Evolutionary conservation across 164 flowering plant species (phyloP), one percentile per base, ranked within the genome.

Genomic region (Vitis labrusca): DNA sequence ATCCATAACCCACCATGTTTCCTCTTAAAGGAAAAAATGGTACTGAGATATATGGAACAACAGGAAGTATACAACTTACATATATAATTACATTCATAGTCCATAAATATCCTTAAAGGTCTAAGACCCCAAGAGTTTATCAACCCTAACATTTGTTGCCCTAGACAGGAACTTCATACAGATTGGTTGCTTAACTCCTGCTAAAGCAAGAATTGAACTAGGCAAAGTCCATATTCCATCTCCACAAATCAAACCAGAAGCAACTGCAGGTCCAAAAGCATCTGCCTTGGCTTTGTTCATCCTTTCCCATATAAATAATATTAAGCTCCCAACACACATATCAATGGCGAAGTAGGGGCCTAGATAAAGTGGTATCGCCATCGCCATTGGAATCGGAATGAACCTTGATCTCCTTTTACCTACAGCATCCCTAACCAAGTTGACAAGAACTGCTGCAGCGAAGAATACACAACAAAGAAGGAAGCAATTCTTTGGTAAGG

Each of bases 401-500:
- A 65, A 53, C 10, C 44, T 16, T 14, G 59, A 48, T 59, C 68
- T 52, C 15, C 51, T 64, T 59, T 65, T 53, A 2, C 14, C 30
- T 11, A 37, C 16, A 14, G 10, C 9, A 30, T 65, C 68, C 47
- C 59, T 13, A 9, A 65, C 29, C 19, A 9, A 5, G 19, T 65
- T 65, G 16, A 65, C 30, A 7, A 65, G 3, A 5, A 65, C 54
- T 19, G 68, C 59, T 13, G 59, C 68, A 2, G 54, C 67, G 58
- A 85, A 85, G 76, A 83, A 83, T 1, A 61, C 71, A 32, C 72
- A 81, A 66, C 86, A 81, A 15, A 83, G 81, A 8, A 27, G 59
- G 72, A 85, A 79, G 78, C 88, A 85, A 50, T 85, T 30, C 63
- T 77, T 78, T 10, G 86, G 86, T 50, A 85, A 61, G 16, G 79